Percentiles rank a stretch among this genome's conserved stretches.
These are phyloP conservation scores for Nidularia sp. DNA, from an alignment of 768 basidiomycete genomes.

Conservation along the genomic window DNA sequence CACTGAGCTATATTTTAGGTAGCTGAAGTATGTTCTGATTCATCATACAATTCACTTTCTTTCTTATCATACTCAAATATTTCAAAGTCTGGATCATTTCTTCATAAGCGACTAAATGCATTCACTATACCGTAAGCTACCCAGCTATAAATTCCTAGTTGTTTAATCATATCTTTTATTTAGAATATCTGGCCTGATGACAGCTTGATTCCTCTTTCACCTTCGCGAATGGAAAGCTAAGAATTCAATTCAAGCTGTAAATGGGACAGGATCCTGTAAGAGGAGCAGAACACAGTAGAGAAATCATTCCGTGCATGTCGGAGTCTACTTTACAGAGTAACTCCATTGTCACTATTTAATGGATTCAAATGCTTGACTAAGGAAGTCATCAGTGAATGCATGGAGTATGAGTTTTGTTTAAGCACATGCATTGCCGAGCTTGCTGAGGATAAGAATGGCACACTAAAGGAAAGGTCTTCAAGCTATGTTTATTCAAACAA, in stretches of 20 bases:
- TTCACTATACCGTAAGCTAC: background rate
- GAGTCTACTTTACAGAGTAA: too few species aligned
- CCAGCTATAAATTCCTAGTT: background rate
- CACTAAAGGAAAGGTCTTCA: too few species aligned
- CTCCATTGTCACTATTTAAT: too few species aligned
- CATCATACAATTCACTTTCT: background rate
- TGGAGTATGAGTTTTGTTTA: too few species aligned
- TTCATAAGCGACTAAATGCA: background rate
- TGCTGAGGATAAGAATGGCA: too few species aligned
- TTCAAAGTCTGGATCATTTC: background rate
- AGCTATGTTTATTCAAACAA: too few species aligned
- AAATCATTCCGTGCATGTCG: too few species aligned
- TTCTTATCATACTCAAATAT: background rate
- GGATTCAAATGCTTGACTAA: too few species aligned
- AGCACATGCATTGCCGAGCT: too few species aligned
- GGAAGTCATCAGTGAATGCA: too few species aligned
- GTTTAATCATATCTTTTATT: background rate
- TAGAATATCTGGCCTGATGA: conserved; percentile 16
- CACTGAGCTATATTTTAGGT: background rate
- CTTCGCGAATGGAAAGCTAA: conserved; percentile 10
- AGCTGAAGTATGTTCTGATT: background rate
- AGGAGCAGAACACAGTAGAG: too few species aligned
- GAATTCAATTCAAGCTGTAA: background rate
- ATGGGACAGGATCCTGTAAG: background rate
- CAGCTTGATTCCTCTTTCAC: conserved; percentile 16